These are phyloP conservation scores for Plasmodium adleri DNA, from an alignment of 169 alveolate genomes.

Conservation along the genomic window DNA sequence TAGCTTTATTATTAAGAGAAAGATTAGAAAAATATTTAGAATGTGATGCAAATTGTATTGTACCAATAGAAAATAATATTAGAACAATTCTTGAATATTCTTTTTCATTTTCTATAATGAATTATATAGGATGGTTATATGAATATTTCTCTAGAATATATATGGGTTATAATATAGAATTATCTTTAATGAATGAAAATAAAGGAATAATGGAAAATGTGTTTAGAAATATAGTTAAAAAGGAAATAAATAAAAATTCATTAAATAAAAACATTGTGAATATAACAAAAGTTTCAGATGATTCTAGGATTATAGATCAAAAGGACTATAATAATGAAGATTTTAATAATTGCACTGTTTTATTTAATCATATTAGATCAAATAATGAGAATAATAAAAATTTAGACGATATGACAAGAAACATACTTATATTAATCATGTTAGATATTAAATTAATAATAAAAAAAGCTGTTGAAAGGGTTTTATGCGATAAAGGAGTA, in stretches of 20 bases:
- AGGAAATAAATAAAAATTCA: conserved; percentile 1
- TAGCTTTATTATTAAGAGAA: conserved; percentile 79
- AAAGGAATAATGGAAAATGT: conserved; percentile 61
- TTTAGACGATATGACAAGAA: conserved; percentile 50
- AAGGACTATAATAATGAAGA: too few species aligned
- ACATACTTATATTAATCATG: conserved; percentile 76
- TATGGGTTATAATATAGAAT: conserved; percentile 41
- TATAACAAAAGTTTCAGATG: too few species aligned
- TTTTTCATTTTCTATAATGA: conserved; percentile 79
- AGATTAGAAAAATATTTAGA: conserved; percentile 71
- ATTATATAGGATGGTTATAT: conserved; percentile 86
- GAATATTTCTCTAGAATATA: conserved; percentile 78
- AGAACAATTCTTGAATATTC: conserved; percentile 50
- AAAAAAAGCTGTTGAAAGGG: conserved; percentile 80
- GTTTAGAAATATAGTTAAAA: conserved; percentile 27
- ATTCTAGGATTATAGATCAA: too few species aligned
- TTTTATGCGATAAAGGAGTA: conserved; percentile 79
- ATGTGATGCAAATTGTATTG: conserved; percentile 46
- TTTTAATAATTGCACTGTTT: too few species aligned
- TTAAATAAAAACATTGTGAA: too few species aligned
- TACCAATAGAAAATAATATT: conserved; percentile 48
- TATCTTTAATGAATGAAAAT: neutral
- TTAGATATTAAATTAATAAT: conserved; percentile 84
- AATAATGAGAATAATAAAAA: conserved; percentile 3
- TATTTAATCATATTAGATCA: too few species aligned